Evolutionary conservation across 495 filamentous ascomycete species (phyloP).

Genomic region (Chaetomium cochliodes): DNA sequence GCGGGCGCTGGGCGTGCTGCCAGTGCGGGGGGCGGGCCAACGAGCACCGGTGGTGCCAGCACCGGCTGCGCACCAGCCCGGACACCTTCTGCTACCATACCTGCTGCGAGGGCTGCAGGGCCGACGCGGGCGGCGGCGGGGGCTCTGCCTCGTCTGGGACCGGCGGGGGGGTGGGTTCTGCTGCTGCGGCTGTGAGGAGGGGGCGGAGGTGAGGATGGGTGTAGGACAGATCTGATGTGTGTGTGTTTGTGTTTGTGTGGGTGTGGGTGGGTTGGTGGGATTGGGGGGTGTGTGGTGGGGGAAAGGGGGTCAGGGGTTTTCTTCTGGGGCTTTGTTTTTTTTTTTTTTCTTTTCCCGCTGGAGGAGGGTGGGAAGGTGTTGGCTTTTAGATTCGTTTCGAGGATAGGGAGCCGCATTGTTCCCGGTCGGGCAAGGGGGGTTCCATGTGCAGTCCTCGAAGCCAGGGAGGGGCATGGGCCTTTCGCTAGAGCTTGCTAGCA

Average conservation of each 20-base stretch:
- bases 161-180: no score
- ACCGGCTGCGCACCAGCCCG: conserved; percentile 39
- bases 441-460: neutral
- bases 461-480: neutral
- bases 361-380: neutral
- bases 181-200: neutral
- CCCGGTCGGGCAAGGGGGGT: neutral
- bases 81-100: conserved; percentile 48
- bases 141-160: conserved; percentile 5
- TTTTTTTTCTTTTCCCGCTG: neutral
- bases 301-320: no score
- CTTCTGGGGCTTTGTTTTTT: neutral
- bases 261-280: neutral
- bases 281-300: no score
- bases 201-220: neutral
- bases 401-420: no score
- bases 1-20: conserved; percentile 47
- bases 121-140: conserved; percentile 17
- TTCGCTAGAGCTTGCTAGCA: neutral
- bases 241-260: no score
- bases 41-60: conserved; percentile 38
- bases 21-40: conserved; percentile 44
- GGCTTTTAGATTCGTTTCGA: no score
- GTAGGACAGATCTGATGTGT: no score
- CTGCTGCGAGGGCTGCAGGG: conserved; percentile 32